A percentile compares a stretch with the other conserved stretches of the same genome.
phyloP scores from a whole-genome alignment of 208 protist species.

The Borovskyia barvae region DNA sequence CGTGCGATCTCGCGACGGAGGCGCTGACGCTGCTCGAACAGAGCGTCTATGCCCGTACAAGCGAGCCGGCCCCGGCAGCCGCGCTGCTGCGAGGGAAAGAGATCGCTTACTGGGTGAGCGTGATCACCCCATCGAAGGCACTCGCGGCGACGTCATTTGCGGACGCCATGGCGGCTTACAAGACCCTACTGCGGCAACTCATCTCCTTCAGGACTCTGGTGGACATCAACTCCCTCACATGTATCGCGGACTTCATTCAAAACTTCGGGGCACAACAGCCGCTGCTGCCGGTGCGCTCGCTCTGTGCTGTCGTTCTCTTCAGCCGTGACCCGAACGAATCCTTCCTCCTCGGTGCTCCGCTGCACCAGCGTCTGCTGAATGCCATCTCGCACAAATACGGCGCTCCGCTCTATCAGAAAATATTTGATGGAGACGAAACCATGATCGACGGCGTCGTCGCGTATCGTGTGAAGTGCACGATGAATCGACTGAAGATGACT shows the following conservation, averaged over 20 bases:
- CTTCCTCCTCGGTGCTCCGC: conserved; percentile 66
- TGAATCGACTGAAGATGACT: conserved; percentile 62
- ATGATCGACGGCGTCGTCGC: conserved; percentile 67
- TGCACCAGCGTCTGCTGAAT: conserved; percentile 59
- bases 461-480: conserved; percentile 79
- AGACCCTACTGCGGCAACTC: conserved; percentile 57
- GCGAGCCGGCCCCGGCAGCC: conserved; percentile 51
- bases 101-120: conserved; percentile 67
- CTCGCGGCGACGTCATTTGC: conserved; percentile 38
- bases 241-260: conserved; percentile 68
- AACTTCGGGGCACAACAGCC: conserved; percentile 59
- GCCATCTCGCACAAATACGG: conserved; percentile 59
- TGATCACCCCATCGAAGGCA: conserved; percentile 58
- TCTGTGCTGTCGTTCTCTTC: conserved; percentile 70
- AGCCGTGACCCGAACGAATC: conserved; percentile 65
- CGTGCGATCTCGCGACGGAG: conserved; percentile 46
- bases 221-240: conserved; percentile 39
- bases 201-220: conserved; percentile 52
- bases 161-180: conserved; percentile 53
- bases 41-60: conserved; percentile 31
- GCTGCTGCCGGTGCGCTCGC: conserved; percentile 61
- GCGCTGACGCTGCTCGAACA: conserved; percentile 43
- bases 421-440: conserved; percentile 67
- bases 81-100: conserved; percentile 52
- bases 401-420: conserved; percentile 69